Evolutionary conservation across 495 filamentous ascomycete species (phyloP), one percentile per base, ranked within the genome.

Genomic region (Aspergillus sparsus): DNA sequence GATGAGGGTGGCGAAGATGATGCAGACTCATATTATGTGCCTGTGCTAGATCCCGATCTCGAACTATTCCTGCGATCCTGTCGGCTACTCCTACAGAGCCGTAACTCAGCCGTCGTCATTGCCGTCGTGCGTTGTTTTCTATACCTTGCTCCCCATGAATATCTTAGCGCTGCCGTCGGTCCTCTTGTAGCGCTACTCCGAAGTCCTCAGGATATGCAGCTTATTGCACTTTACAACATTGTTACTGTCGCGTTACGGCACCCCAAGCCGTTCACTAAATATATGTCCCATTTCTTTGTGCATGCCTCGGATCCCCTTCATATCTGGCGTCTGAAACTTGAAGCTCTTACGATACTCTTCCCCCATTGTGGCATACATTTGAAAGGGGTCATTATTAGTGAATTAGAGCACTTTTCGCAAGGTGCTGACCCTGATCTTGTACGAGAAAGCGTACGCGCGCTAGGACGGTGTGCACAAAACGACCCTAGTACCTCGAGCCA

Each of bases 31-130:
- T 81, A 88, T 56, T 77, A 88, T 62, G 75, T 86, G 13, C 62
- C 78, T 10, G 67, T 89, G 0, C 65, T 95, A 33, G 92, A 98
- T 64, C 84, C 90, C 8, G 94, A 98, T 67, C 82, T 97, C 9
- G 87, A 91, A 53, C 74, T 95, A 12, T 82, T 98, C 33, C 77
- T 98, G 13, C 89, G 87, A 64, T 82, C 86, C 16, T 92, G 90
- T 72, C 88, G 85, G 59, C 82, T 91, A 16, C 81, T 98, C n/a
- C 76, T 98, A 10, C 90, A 95, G 62, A 96, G 88, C 49, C 88
- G 95, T 53, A 98, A 96, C 68, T 89, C 93, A 0, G 93, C 90
- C 34, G 93, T 98, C 15, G 88, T 98, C 50, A 82, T 97, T 11
- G 89, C 93, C 7, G 89, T 96, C 31, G 87, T 88, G 6, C 85